A percentile compares a stretch with the other conserved stretches of the same genome.
Conservation (phyloP, 2,329 filamentous ascomycete genomes). For the Thielaviopsis ethacetica region DNA sequence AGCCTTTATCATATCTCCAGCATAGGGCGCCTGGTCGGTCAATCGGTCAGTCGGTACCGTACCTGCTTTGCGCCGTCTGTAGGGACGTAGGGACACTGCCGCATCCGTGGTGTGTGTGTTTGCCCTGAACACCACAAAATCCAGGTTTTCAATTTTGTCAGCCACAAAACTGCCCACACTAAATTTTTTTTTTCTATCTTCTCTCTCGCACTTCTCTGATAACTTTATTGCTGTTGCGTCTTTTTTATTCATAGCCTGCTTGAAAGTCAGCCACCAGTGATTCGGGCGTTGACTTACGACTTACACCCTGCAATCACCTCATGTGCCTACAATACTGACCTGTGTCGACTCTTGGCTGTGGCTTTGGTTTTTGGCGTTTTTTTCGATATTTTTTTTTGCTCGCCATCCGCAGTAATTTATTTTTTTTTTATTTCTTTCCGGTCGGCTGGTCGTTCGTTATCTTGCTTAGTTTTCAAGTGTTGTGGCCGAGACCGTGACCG, state of each 20-base stretch:
- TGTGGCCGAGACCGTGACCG: not conserved
- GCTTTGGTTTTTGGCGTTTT: not conserved
- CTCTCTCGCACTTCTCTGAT: not conserved
- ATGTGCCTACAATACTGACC: not conserved
- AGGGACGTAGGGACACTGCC: not conserved
- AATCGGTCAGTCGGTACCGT: too few relatives aligned
- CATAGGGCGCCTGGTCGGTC: too few relatives aligned
- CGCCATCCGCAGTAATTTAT: too few relatives aligned
- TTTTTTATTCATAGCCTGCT: not conserved
- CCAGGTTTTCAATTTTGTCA: not conserved
- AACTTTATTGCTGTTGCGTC: not conserved
- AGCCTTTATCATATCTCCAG: not conserved
- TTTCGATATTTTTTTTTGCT: not conserved
- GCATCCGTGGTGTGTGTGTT: not conserved
- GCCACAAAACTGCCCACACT: not conserved
- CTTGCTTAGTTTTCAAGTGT: not conserved
- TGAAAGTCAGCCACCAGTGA: too few relatives aligned
- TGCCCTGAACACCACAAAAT: not conserved
- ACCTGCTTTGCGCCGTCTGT: not conserved
- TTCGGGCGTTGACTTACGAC: not conserved
- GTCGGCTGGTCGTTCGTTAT: not conserved
- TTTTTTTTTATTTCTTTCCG: not conserved
- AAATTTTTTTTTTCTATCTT: not conserved
- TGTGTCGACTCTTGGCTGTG: not conserved
- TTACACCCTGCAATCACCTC: not conserved